Evolutionary conservation across 805 yeast genomes (phyloP).

Genomic region (Metschnikowia henanensis): DNA sequence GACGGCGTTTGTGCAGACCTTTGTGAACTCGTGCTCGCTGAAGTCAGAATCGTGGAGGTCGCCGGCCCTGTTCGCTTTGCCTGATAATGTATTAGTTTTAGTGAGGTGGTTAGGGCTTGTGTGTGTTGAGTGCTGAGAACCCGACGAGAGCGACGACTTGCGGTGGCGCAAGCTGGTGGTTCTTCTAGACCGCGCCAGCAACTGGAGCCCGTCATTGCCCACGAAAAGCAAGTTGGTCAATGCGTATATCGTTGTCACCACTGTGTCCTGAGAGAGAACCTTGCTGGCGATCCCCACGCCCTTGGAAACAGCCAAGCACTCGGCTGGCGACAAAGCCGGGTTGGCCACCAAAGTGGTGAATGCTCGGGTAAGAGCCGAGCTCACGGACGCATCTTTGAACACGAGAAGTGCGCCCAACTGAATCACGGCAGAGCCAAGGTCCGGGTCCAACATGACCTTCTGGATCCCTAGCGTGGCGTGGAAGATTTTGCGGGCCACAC

Average conservation of each 20-base stretch:
- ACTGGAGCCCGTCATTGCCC: slow-evolving; percentile 41
- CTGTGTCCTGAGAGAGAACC: slow-evolving; percentile 74
- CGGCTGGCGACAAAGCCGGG: slow-evolving; percentile 45
- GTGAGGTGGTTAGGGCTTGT: slow-evolving; percentile 14
- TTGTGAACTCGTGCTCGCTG: slow-evolving; percentile 30
- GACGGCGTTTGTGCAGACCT: slow-evolving; percentile 64
- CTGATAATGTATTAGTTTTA: slow-evolving; percentile 13
- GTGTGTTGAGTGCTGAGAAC: not conserved
- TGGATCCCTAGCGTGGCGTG: slow-evolving; percentile 52
- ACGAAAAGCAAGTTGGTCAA: slow-evolving; percentile 70
- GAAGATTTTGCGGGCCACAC: slow-evolving; percentile 45
- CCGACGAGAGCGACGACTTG: slow-evolving; percentile 6
- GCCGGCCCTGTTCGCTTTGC: not conserved
- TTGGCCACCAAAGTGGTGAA: slow-evolving; percentile 56
- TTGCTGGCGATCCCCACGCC: slow-evolving; percentile 66
- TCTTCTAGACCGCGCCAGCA: slow-evolving; percentile 30
- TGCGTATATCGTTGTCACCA: slow-evolving; percentile 81
- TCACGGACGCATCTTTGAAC: slow-evolving; percentile 37
- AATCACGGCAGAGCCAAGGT: slow-evolving; percentile 50
- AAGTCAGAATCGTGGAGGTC: slow-evolving; percentile 1
- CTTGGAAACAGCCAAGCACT: slow-evolving; percentile 54
- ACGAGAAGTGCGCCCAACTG: slow-evolving; percentile 58
- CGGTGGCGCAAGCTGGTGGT: slow-evolving; percentile 28
- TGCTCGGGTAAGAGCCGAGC: slow-evolving; percentile 41
- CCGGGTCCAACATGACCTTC: slow-evolving; percentile 52